Evolutionary conservation across 192 early-diverging fungal genomes (phyloP), one percentile per base, ranked within the genome.

Genomic region (Martensiomyces pterosporus): DNA sequence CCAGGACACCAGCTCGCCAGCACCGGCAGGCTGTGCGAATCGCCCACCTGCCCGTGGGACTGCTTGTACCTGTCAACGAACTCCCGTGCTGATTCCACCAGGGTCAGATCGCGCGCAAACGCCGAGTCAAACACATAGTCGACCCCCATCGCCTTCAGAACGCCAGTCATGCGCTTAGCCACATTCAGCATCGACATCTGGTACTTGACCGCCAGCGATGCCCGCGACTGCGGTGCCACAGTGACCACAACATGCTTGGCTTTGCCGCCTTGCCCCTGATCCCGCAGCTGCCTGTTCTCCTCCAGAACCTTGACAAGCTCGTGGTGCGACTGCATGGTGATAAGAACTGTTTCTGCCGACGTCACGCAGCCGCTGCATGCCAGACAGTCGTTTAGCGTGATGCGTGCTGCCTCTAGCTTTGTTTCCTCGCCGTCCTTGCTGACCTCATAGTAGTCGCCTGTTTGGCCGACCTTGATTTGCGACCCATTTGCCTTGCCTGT

Each of bases 321-420:
- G 40, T 91, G 80, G 63, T 96, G 89, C 9, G 86, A 90, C 67
- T 99, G 97, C 80, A 90, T 80, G 2, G 87, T 82, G 46, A 99
- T 84, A 18, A 99, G 68, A 5, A 99, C 85, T 39, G 87, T 91
- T 64, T 99, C 97, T 3, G 96, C 96, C 5, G 94, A 96, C 5
- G 96, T 99, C 60, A 99, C 88, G 60, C 96, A 99, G 5, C 96
- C 96, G 77, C 91, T 93, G 85, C 96, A 99, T 8, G 96, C 96
- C 27, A 99, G 79, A 55, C 96, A 99, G 71, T 99, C 96, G 57
- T 97, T 93, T 21, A 99, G 75, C 21, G 88, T 85, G 37, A 97
- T 94, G 7, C 75, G 77, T 2, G 96, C 93, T 0, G 82, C 74
- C 59, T 94, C 90, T 8, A 96, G 80, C 67, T 90, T 84, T 4